Evolutionary conservation across 345 rosid genomes (phyloP), one percentile per base, ranked within the genome.

Genomic region (Citrus unshiu): DNA sequence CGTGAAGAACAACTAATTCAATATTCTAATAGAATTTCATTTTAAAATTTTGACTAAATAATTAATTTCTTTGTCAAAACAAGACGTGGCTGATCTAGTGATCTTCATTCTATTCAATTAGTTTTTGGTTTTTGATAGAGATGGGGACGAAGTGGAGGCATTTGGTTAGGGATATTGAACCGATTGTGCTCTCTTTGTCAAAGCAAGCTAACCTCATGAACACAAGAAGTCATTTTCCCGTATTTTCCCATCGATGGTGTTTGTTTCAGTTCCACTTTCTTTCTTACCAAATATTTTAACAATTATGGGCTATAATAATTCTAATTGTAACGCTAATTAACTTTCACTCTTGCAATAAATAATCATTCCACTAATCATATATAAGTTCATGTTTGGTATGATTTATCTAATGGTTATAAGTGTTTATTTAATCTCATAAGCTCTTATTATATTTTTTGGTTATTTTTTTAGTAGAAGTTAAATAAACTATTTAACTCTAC

Each of bases 151-250:
- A 54, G 22, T 54, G 58, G 58, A 54, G 22, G 18, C 51, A 46
- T 46, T 10, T 13, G 13, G 51, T 46, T 46, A 2, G 51, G 22
- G 22, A 14, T 54, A 54, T 54, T 18, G 58, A 54, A 54, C 21
- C 58, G 5, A 54, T 54, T 54, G 22, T 54, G 58, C 46, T 16
- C n/a, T 29, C 37, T 65, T 79, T 75, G 78, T 76, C 78, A 75
- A 78, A 29, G 70, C 51, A 62, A 29, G 25, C 51, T 68, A 54
- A 70, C 76, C n/a, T 25, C 27, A 27, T 27, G 32, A 60, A 60
- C 27, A 13, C 51, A 46, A 46, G 16, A 60, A 46, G 7, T 24
- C 77, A 74, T 56, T 73, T 39, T 34, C 70, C 60, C 22, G 14
- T n/a, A 56, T 25, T 25, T 35, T 19, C 25, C 43, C 19, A 35